Evolutionary conservation across 495 filamentous ascomycete species (phyloP), one percentile per base, ranked within the genome.

Genomic region (Talaromyces thailandensis): DNA sequence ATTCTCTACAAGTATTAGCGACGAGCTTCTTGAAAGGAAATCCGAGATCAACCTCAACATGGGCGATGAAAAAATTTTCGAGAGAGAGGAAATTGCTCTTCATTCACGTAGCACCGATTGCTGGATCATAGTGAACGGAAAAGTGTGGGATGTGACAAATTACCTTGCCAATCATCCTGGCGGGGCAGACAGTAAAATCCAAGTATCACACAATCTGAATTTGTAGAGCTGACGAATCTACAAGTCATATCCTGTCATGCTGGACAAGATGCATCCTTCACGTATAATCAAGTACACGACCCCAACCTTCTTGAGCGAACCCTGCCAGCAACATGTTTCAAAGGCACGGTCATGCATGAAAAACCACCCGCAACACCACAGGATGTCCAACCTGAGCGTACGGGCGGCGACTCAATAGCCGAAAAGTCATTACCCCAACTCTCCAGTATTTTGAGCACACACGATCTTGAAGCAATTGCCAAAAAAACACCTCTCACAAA

Each of bases 401-500:
- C 56, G 24, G 35, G 65, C 32, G 25, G 31, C 18, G 64, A 57
- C 58, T 52, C 61, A n/a, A 16, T 60, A 64, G 26, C 60, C 14
- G 14, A 51, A n/a, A 65, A 70, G 63, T 64, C 66, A 32, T 86
- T 82, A 64, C 87, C 86, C 2, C 82, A 81, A 3, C 75, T 92
- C 7, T 70, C 80, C 23, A 76, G 76, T 51, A 71, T 91, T 18
- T 82, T 90, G 67, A 85, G 76, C 53, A 71, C 77, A 57, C 74
- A 88, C 63, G 89, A 92, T 70, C 90, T 93, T 73, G 82, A 84
- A 64, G 31, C 68, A n/a, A 80, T 82, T 9, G 88, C 89, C 4
- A 68, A 71, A 16, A n/a, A 70, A 72, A 6, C 80, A 76, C 32
- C 72, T 88, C 29, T 77, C 79, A 16, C 69, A 77, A 11, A 92